Evolutionary conservation across 495 filamentous ascomycete genomes (phyloP), one percentile per base, ranked within the genome.

Genomic region (Neurospora sp.): DNA sequence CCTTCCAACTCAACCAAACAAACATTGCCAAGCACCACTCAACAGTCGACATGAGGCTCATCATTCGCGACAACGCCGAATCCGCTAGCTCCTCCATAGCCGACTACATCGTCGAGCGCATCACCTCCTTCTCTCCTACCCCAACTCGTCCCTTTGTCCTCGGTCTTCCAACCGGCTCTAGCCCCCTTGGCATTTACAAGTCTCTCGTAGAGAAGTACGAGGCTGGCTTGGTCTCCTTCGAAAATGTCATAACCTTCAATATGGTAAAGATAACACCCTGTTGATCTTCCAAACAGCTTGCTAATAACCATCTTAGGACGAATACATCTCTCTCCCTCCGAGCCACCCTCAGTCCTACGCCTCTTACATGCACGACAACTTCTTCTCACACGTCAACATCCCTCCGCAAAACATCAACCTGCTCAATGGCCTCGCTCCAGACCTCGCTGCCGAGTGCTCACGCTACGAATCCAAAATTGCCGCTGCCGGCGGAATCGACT

Each of bases 351-450:
- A 94, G 80, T 92, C 89, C 79, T 95, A 95, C 83, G 93, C 95
- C 84, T 91, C 90, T 72, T 96, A 95, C 85, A 95, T 96, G 93
- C 95, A 93, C 86, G 92, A 91, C 82, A 87, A 95, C 82, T 93
- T 95, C 87, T 96, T 96, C 85, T 92, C 91, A 4, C 93, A 95
- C 80, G 90, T 95, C 77, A 92, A 96, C 78, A 90, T 96, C 73
- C 86, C 88, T 73, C 93, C 93, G 7, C 85, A 86, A 75, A 93
- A 94, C 77, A 92, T 95, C 79, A 88, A 96, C 83, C 93, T 96
- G 78, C 87, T 95, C n/a, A 89, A 95, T 79, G 93, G 93, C 74
- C 94, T 93, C 77, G 92, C 92, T 0, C 82, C 88, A 7, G 90
- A 95, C 75, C 87, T 93, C 1, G 90, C 90, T 71, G 90, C 90